phyloP scores from a whole-genome alignment of 106 monocot genomes.

The Amphibolis antarctica region DNA sequence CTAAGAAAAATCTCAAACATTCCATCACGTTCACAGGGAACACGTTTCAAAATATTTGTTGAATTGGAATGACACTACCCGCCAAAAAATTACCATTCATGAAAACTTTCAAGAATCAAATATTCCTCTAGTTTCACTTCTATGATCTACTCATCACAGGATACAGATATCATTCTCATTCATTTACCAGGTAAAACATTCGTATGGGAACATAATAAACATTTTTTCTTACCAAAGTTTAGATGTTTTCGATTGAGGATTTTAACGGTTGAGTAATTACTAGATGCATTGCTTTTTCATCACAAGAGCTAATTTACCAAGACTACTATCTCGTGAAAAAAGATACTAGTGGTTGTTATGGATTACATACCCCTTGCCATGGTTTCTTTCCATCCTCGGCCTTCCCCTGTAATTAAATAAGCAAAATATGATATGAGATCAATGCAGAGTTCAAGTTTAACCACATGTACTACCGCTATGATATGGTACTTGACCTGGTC shows the following conservation, averaged over 20 bases:
- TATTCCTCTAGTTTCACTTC: too few relatives aligned
- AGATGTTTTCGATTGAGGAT: background rate
- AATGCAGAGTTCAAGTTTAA: background rate
- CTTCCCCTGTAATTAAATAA: background rate
- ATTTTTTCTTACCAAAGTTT: background rate
- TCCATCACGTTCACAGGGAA: too few relatives aligned
- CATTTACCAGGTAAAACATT: too few relatives aligned
- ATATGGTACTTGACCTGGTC: constrained; percentile 1
- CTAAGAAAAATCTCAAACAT: too few relatives aligned
- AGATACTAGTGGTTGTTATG: background rate
- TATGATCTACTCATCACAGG: too few relatives aligned
- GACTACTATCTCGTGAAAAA: background rate
- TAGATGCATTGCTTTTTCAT: background rate
- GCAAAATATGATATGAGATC: background rate
- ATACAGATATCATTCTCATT: too few relatives aligned
- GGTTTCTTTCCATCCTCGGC: constrained; percentile 3
- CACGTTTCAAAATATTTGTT: background rate
- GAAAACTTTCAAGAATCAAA: too few relatives aligned
- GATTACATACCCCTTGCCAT: constrained; percentile 10
- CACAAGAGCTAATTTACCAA: background rate
- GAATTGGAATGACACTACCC: background rate
- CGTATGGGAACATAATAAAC: background rate
- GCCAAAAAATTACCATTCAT: background rate
- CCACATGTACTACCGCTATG: background rate
- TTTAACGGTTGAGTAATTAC: background rate